A percentile compares a stretch with the other conserved stretches of the same genome.
Conservation (phyloP, 345 rosid genomes). For the Camelina laxa region DNA sequence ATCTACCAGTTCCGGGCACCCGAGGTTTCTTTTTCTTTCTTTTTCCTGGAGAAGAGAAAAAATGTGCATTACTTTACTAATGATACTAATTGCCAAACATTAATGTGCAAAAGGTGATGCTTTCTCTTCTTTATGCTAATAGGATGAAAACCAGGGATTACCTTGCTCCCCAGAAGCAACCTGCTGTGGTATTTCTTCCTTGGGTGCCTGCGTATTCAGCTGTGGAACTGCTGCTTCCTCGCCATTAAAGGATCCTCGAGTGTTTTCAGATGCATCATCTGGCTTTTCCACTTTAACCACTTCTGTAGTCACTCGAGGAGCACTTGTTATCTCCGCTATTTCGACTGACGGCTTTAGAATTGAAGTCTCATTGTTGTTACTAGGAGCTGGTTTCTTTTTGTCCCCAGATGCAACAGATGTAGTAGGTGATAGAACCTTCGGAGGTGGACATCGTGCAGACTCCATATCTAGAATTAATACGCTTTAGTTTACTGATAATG, state of each 20-base stretch:
- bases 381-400: slow-evolving; percentile 70
- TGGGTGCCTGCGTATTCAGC: slow-evolving; percentile 59
- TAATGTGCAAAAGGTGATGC: not conserved
- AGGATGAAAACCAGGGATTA: slow-evolving; percentile 34
- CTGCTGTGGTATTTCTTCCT: slow-evolving; percentile 79
- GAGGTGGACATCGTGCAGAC: slow-evolving; percentile 71
- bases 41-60: slow-evolving; percentile 55
- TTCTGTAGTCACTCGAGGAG: slow-evolving; percentile 51
- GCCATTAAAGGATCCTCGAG: slow-evolving; percentile 65
- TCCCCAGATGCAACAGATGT: slow-evolving; percentile 76
- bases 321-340: slow-evolving; percentile 54
- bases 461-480: slow-evolving; percentile 62
- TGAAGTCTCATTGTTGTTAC: slow-evolving; percentile 51
- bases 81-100: not conserved
- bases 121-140: not conserved
- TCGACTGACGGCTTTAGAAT: slow-evolving; percentile 45
- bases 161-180: slow-evolving; percentile 72
- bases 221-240: slow-evolving; percentile 68
- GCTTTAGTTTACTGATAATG: slow-evolving; percentile 6
- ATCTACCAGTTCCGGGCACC: slow-evolving; percentile 41
- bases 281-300: slow-evolving; percentile 52
- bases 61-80: slow-evolving; percentile 3
- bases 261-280: slow-evolving; percentile 64
- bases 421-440: slow-evolving; percentile 75
- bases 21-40: slow-evolving; percentile 88